A percentile compares a stretch with the other conserved stretches of the same genome.
phyloP scores from a whole-genome alignment of 495 filamentous ascomycete species.

The Neurospora sp. region DNA sequence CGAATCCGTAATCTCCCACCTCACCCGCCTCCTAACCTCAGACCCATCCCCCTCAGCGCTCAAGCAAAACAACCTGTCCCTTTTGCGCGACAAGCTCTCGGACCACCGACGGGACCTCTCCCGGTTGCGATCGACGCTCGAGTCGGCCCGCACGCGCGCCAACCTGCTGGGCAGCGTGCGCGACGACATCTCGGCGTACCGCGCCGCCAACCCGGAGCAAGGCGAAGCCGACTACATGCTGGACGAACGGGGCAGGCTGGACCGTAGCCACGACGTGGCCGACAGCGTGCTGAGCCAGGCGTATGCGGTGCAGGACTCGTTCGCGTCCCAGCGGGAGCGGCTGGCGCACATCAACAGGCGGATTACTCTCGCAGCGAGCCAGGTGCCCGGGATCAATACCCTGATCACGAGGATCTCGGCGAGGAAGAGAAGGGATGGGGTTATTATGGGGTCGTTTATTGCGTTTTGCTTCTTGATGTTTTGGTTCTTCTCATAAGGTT shows the following conservation, averaged over 20 bases:
- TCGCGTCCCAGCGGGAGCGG: constrained; percentile 76
- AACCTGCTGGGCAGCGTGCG: constrained; percentile 89
- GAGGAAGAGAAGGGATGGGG: constrained; percentile 89
- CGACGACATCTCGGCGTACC: constrained; percentile 33
- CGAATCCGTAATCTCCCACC: constrained; percentile 70
- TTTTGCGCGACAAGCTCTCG: constrained; percentile 79
- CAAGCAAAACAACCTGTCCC: constrained; percentile 87
- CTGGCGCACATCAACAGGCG: constrained; percentile 77
- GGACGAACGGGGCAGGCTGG: constrained; percentile 40
- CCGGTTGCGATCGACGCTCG: constrained; percentile 57
- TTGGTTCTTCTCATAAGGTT: constrained; percentile 61
- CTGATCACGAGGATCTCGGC: constrained; percentile 89
- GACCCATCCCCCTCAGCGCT: constrained; percentile 86
- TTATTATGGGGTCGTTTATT: constrained; percentile 85
- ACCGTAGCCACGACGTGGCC: constrained; percentile 75
- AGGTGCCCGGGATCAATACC: constrained; percentile 87
- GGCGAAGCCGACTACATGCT: no score
- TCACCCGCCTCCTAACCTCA: constrained; percentile 84
- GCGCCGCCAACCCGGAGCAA: no score
- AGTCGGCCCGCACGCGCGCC: constrained; percentile 68
- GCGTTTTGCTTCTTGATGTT: constrained; percentile 83
- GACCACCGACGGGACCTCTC: constrained; percentile 79
- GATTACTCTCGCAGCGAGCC: constrained; percentile 77
- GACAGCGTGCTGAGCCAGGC: constrained; percentile 92
- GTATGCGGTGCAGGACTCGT: constrained; percentile 91